Conservation (phyloP, 164 flowering plant species). For the Magnolia officinalis region DNA sequence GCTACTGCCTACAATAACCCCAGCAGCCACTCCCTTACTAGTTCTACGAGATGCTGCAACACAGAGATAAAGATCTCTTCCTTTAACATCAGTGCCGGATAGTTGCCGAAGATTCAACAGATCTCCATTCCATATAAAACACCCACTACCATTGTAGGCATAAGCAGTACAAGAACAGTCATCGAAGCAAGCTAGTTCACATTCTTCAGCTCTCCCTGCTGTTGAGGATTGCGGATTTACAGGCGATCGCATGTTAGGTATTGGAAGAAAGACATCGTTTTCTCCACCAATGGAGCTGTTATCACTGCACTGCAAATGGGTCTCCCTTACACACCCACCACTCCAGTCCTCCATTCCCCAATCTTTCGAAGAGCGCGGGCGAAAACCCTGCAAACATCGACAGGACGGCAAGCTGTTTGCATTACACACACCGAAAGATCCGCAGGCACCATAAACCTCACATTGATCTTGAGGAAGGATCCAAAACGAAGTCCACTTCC, state of each 20-base stretch:
- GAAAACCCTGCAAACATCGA: slow-evolving; percentile 19
- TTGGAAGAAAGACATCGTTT: slow-evolving; percentile 4
- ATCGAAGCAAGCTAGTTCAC: slow-evolving; percentile 12
- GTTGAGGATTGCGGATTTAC: neutral
- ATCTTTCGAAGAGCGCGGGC: neutral
- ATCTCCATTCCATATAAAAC: slow-evolving; percentile 16
- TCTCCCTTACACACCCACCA: slow-evolving; percentile 21
- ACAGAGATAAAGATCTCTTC: neutral
- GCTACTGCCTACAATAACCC: slow-evolving; percentile 17
- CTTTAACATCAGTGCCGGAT: slow-evolving; percentile 12
- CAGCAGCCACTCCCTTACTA: slow-evolving; percentile 10
- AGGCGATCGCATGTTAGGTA: slow-evolving; percentile 7
- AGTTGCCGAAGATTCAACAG: slow-evolving; percentile 9
- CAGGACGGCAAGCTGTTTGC: slow-evolving; percentile 2
- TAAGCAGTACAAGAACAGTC: slow-evolving; percentile 22
- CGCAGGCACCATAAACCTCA: slow-evolving; percentile 15
- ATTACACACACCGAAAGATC: slow-evolving; percentile 19
- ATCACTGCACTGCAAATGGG: slow-evolving; percentile 11
- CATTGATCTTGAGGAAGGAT: slow-evolving; percentile 16
- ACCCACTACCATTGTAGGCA: slow-evolving; percentile 4
- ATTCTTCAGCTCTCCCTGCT: neutral
- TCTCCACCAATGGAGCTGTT: neutral
- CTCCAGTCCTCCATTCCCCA: slow-evolving; percentile 13
- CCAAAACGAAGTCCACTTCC: slow-evolving; percentile 19
- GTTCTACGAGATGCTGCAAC: too few relatives aligned